Evolutionary conservation across 257 asterid genomes (phyloP), one percentile per base, ranked within the genome.

Genomic region (Solanum appendiculatum): DNA sequence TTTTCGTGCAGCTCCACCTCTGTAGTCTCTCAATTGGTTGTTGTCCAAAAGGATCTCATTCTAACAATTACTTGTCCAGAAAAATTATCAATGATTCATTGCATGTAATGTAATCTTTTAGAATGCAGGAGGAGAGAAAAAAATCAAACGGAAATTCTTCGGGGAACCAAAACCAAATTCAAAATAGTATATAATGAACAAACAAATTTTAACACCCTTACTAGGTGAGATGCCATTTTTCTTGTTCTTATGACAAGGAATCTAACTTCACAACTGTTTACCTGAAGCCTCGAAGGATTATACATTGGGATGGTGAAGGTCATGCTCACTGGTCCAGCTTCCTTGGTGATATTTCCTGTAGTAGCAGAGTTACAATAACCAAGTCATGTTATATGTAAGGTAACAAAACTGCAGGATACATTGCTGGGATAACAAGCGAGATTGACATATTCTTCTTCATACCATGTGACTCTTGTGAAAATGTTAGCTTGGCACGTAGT

Each of bases 241-340:
- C 42, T 80, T 44, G 63, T 78, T 27, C 20, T 9, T 29, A 29
- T 46, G 84, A 85, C 64, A 13, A 39, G 66, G 60, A 69, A 85
- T 56, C 6, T 68, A 69, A 31, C 44, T 13, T 15, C 68, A 86
- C 42, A 56, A 15, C 46, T 27, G 58, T 82, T 78, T 91, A 97
- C 99, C 99, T 96, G 98, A 85, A 97, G 98, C 93, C 98, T 93
- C 83, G 99, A 97, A 87, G 98, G 97, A 89, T 97, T 97, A 88
- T 97, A 90, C 99, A 97, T 97, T 21, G 99, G 99, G 90, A 97
- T 94, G 56, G 98, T 97, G 92, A 97, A 97, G 73, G 97, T 96
- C 98, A 97, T 94, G 92, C 98, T 96, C 88, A 97, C 99, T 51
- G 99, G 99, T 51, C 99, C 99, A 73, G 99, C 99, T 92, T 97